Conservation (phyloP, 805 yeast genomes). For the Lipomyces lipofer region DNA sequence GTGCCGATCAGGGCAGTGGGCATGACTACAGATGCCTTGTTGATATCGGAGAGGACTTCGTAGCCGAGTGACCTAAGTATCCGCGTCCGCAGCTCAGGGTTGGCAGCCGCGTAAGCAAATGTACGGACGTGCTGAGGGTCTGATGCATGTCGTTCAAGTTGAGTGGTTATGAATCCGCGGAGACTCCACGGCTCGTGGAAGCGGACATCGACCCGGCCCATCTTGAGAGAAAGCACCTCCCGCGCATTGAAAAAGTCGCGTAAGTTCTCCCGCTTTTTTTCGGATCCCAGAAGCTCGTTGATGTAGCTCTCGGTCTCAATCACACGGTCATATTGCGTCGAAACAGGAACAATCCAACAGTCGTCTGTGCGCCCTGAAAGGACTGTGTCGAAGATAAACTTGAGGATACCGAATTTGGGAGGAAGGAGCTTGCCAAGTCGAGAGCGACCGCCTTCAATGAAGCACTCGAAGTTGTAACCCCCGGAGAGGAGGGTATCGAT, state of each 20-base stretch:
- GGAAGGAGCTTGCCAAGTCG: slow-evolving; percentile 63
- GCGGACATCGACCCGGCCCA: slow-evolving; percentile 47
- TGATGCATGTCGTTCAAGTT: slow-evolving; percentile 25
- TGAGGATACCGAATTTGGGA: slow-evolving; percentile 63
- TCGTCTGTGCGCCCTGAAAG: slow-evolving; percentile 46
- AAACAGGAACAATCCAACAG: slow-evolving; percentile 53
- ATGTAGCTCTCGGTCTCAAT: slow-evolving; percentile 57
- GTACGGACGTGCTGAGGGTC: slow-evolving; percentile 8
- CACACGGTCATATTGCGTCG: slow-evolving; percentile 61
- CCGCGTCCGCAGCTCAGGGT: slow-evolving; percentile 28
- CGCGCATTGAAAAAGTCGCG: slow-evolving; percentile 41
- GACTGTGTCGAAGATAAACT: slow-evolving; percentile 51
- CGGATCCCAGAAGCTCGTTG: slow-evolving; percentile 57
- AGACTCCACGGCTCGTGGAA: slow-evolving; percentile 48
- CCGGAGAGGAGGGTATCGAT: slow-evolving; percentile 51
- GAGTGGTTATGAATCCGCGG: slow-evolving; percentile 38
- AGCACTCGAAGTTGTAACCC: slow-evolving; percentile 57
- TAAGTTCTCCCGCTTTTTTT: slow-evolving; percentile 56
- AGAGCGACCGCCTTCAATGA: slow-evolving; percentile 67
- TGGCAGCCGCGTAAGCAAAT: slow-evolving; percentile 15
- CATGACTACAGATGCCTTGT: slow-evolving; percentile 52
- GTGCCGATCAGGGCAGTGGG: slow-evolving; percentile 57
- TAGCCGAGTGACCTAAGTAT: slow-evolving; percentile 55
- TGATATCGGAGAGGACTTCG: slow-evolving; percentile 53
- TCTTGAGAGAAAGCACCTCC: slow-evolving; percentile 38